Conservation (phyloP, 768 basidiomycete genomes). For the Amanita rubescens region DNA sequence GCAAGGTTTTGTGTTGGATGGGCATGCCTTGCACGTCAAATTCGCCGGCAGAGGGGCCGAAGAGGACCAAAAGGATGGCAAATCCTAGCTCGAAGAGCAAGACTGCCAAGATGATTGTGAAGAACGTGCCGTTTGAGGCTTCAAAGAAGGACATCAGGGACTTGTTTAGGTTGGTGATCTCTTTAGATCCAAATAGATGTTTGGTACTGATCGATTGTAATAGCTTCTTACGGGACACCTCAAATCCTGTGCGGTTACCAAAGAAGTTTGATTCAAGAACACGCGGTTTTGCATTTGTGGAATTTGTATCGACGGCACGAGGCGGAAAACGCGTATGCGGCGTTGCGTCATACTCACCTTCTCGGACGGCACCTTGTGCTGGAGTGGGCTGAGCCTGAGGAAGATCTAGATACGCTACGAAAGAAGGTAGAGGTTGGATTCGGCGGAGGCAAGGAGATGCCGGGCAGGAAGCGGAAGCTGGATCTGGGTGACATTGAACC, state of each 20-base stretch:
- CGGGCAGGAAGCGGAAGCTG: conserved; percentile 71
- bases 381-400: conserved; percentile 85
- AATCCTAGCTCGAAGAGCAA: conserved; percentile 47
- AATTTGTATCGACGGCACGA: conserved; percentile 87
- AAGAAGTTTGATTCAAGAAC: conserved; percentile 85
- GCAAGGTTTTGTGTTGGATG: conserved; percentile 80
- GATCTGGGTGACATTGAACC: conserved; percentile 55
- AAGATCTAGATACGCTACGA: conserved; percentile 68
- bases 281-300: conserved; percentile 94
- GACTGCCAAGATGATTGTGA: conserved; percentile 94
- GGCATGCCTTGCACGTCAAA: conserved; percentile 75
- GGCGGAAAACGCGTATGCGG: conserved; percentile 81
- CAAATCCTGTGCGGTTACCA: conserved; percentile 90
- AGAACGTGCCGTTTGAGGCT: conserved; percentile 97
- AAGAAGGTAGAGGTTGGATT: conserved; percentile 77
- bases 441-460: conserved; percentile 60
- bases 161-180: conserved; percentile 67
- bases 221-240: conserved; percentile 86
- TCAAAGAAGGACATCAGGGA: conserved; percentile 88
- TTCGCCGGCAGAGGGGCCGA: conserved; percentile 82
- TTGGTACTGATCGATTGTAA: conserved; percentile 5
- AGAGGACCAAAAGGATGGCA: conserved; percentile 26
- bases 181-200: not conserved
- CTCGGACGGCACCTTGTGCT: conserved; percentile 92
- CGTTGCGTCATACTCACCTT: conserved; percentile 90